phyloP scores from a whole-genome alignment of 768 basidiomycete species.

The Postia placenta region DNA sequence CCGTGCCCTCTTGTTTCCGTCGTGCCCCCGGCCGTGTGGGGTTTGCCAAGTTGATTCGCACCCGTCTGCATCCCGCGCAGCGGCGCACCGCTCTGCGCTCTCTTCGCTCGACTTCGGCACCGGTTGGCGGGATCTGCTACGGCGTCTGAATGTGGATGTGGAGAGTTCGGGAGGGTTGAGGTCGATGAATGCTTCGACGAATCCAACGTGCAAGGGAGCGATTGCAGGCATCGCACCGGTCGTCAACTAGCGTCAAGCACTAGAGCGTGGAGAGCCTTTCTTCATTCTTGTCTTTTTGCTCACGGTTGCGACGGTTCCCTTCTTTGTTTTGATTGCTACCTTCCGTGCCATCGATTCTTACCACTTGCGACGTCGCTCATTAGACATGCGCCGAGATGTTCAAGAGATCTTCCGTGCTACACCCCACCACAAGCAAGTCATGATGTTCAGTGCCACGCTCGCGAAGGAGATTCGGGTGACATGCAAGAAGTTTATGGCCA shows the following conservation, averaged over 20 bases:
- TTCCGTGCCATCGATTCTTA: constrained; percentile 21
- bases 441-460: constrained; percentile 99
- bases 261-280: not conserved
- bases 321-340: constrained; percentile 16
- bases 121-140: constrained; percentile 16
- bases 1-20: constrained; percentile 48
- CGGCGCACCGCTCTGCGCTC: constrained; percentile 25
- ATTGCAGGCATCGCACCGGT: constrained; percentile 1
- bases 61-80: constrained; percentile 31
- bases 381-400: constrained; percentile 99
- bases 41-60: constrained; percentile 19
- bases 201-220: constrained; percentile 3
- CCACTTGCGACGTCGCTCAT: constrained; percentile 54
- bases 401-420: constrained; percentile 99
- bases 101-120: constrained; percentile 18
- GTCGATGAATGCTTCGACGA: constrained; percentile 7
- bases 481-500: constrained; percentile 99
- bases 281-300: constrained; percentile 7
- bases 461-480: constrained; percentile 95
- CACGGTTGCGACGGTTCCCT: constrained; percentile 4
- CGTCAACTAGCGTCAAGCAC: constrained; percentile 2
- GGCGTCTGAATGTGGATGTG: constrained; percentile 18
- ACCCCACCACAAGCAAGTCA: constrained; percentile 99
- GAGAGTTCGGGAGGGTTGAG: constrained; percentile 10
- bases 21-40: constrained; percentile 24